These are phyloP conservation scores for Herpetospermum pedunculosum DNA, from an alignment of 306 rosid genomes.

Conservation along the genomic window DNA sequence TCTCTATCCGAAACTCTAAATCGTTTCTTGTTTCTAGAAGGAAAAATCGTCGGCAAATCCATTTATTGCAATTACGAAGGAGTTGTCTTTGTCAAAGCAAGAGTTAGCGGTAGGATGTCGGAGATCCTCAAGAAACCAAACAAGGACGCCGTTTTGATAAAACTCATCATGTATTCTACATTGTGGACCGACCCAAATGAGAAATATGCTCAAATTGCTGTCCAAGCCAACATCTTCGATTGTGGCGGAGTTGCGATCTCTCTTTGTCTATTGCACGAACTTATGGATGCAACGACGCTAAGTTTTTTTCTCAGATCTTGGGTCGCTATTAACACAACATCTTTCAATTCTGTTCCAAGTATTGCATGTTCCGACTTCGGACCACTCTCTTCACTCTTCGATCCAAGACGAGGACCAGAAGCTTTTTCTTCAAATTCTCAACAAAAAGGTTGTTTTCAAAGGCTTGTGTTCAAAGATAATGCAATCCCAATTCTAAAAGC, in stretches of 20 bases:
- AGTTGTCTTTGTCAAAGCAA: background rate
- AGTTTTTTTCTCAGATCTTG: background rate
- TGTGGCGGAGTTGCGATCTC: background rate
- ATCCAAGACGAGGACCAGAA: background rate
- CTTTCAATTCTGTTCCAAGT: background rate
- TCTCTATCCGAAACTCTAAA: slow-evolving; percentile 32
- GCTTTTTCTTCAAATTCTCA: background rate
- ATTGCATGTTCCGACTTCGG: background rate
- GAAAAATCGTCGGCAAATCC: background rate
- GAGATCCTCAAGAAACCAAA: background rate
- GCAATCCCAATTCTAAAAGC: background rate
- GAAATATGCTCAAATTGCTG: background rate
- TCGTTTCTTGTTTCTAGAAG: slow-evolving; percentile 30
- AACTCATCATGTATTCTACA: background rate
- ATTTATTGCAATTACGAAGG: slow-evolving; percentile 8
- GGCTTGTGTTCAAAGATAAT: slow-evolving; percentile 3
- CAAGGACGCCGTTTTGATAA: background rate
- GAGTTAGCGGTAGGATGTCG: background rate
- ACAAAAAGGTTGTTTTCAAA: background rate
- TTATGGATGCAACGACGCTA: background rate
- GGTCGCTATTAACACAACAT: background rate
- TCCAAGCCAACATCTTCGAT: background rate
- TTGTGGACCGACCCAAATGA: background rate
- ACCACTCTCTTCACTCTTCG: background rate
- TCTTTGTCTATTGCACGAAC: background rate